phyloP scores from a whole-genome alignment of 2,329 filamentous ascomycete species.

The Claviceps monticola region DNA sequence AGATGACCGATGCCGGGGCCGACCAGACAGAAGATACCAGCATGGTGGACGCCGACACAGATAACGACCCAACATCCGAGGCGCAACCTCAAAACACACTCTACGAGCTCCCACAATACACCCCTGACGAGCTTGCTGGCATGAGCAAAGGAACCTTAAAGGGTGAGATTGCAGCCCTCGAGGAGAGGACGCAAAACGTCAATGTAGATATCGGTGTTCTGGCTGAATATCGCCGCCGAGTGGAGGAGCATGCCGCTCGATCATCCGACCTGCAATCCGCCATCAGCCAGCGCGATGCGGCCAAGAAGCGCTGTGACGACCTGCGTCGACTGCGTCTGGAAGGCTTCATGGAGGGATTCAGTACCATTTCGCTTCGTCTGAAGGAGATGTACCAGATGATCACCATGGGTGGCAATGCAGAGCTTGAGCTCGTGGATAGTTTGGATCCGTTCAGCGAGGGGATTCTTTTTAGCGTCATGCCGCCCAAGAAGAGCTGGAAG shows the following conservation, averaged over 20 bases:
- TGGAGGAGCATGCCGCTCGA: conserved; percentile 67
- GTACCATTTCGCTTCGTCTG: conserved; percentile 78
- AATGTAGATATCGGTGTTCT: conserved; percentile 83
- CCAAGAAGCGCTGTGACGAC: conserved; percentile 87
- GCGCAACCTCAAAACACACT: conserved; percentile 21
- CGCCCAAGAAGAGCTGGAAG: conserved; percentile 99
- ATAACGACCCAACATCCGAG: conserved; percentile 12
- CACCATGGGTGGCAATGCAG: conserved; percentile 97
- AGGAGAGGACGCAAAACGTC: conserved; percentile 65
- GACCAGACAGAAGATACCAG: conserved; percentile 13
- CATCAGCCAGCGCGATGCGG: conserved; percentile 63
- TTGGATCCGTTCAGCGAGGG: conserved; percentile 95
- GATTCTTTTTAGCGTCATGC: conserved; percentile 96
- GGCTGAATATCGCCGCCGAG: conserved; percentile 73
- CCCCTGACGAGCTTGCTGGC: conserved; percentile 52
- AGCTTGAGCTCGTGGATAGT: conserved; percentile 91
- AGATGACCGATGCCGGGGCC: conserved; percentile 19
- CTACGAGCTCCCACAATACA: conserved; percentile 63
- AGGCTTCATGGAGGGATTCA: conserved; percentile 97
- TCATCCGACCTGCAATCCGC: conserved; percentile 75
- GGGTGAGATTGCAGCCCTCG: conserved; percentile 46
- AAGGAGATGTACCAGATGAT: conserved; percentile 99
- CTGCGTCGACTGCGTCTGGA: conserved; percentile 80
- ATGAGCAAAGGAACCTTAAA: conserved; percentile 50
- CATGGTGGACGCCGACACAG: conserved; percentile 9